Percentiles rank a stretch among this genome's conserved stretches.
Conservation (phyloP, 352 stramenopile genomes). For the Phytophthora cactorum region DNA sequence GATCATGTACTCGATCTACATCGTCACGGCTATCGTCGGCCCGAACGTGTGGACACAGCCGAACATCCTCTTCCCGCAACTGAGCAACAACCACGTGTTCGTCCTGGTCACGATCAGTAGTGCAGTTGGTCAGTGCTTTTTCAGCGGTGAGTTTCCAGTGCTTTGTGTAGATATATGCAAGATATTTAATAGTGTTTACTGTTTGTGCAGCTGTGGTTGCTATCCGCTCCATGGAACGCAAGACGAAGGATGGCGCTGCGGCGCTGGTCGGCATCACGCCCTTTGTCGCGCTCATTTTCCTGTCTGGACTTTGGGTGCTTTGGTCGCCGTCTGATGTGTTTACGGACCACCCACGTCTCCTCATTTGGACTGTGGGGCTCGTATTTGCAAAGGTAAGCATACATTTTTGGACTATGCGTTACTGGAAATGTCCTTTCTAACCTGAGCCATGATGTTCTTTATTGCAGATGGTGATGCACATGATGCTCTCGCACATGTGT, state of each 20-base stretch:
- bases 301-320: constrained; percentile 79
- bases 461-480: constrained; percentile 89
- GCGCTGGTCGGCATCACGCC: constrained; percentile 71
- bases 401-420: not conserved
- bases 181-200: constrained; percentile 8
- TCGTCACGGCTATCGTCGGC: constrained; percentile 66
- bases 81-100: constrained; percentile 85
- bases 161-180: not conserved
- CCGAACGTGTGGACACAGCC: constrained; percentile 72
- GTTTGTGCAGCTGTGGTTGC: constrained; percentile 56
- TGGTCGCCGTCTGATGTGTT: constrained; percentile 88
- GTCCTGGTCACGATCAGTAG: constrained; percentile 74
- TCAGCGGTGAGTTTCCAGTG: constrained; percentile 57
- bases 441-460: not conserved
- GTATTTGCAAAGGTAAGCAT: constrained; percentile 80
- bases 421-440: constrained; percentile 1
- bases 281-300: constrained; percentile 67
- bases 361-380: constrained; percentile 87
- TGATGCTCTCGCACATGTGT: constrained; percentile 90
- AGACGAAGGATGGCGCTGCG: constrained; percentile 61
- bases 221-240: constrained; percentile 69
- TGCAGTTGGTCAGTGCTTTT: constrained; percentile 69
- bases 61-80: constrained; percentile 60
- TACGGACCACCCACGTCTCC: constrained; percentile 77
- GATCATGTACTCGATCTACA: constrained; percentile 88